Conservation (phyloP, 345 rosid genomes). For the Citrus australasica region DNA sequence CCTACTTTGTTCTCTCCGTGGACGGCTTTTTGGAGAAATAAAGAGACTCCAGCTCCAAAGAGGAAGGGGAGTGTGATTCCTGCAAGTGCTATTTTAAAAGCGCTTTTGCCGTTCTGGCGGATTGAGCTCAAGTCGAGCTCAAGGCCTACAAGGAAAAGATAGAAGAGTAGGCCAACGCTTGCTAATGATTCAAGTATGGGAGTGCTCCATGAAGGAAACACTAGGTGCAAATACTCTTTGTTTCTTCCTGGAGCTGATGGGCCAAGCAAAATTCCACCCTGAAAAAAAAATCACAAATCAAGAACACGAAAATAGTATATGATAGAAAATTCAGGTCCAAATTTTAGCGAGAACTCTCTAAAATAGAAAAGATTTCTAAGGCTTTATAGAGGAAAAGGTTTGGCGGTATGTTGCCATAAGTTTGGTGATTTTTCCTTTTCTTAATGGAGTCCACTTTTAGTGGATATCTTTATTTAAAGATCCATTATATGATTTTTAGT, state of each 20-base stretch:
- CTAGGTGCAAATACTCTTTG: slow-evolving; percentile 32
- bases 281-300: background rate
- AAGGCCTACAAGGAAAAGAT: slow-evolving; percentile 85
- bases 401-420: background rate
- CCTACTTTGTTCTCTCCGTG: slow-evolving; percentile 59
- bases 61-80: slow-evolving; percentile 74
- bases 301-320: background rate
- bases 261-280: slow-evolving; percentile 88
- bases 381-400: background rate
- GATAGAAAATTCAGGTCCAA: too few species aligned
- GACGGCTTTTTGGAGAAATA: slow-evolving; percentile 15
- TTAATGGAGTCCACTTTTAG: too few species aligned
- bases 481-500: too few species aligned
- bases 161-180: slow-evolving; percentile 79
- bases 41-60: slow-evolving; percentile 63
- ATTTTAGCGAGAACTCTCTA: too few species aligned
- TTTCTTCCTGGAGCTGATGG: slow-evolving; percentile 77
- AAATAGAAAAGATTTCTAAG: background rate
- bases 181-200: slow-evolving; percentile 76
- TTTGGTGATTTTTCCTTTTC: background rate
- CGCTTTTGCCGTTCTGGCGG: slow-evolving; percentile 58
- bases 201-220: slow-evolving; percentile 74
- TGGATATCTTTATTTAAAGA: background rate
- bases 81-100: slow-evolving; percentile 69
- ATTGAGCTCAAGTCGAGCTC: slow-evolving; percentile 69